phyloP scores from a whole-genome alignment of 1,284 basidiomycete genomes.

The Marasmius fiardii region DNA sequence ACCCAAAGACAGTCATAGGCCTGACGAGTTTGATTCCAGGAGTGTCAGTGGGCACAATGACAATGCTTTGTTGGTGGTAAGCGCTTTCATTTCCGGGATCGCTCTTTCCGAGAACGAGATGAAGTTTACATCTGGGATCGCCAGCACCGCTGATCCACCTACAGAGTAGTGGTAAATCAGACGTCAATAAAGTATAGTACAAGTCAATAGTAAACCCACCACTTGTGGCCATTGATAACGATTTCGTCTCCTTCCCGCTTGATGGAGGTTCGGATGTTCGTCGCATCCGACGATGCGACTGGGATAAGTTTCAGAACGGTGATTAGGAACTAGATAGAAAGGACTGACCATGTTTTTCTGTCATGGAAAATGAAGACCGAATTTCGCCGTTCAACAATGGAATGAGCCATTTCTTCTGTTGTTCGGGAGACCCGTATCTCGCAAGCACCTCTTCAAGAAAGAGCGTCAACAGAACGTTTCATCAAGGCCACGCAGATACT shows the following conservation, averaged over 20 bases:
- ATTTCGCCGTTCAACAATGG: conserved; percentile 92
- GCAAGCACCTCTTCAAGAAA: conserved; percentile 85
- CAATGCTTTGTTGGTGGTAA: conserved; percentile 90
- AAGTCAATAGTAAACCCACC: conserved; percentile 40
- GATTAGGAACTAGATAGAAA: conserved; percentile 6
- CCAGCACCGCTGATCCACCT: conserved; percentile 98
- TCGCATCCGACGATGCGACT: conserved; percentile 96
- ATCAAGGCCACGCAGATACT: conserved; percentile 19
- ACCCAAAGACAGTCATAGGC: conserved; percentile 91
- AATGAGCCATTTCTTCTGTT: conserved; percentile 89
- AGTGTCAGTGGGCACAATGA: conserved; percentile 86
- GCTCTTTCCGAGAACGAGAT: conserved; percentile 93
- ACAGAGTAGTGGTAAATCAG: background rate
- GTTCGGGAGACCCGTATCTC: conserved; percentile 84
- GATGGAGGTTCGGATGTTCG: conserved; percentile 91
- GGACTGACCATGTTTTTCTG: conserved; percentile 78
- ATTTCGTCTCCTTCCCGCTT: conserved; percentile 85
- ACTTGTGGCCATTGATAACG: conserved; percentile 96
- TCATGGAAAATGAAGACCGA: conserved; percentile 94
- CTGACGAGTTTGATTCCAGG: conserved; percentile 89
- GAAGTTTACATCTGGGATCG: conserved; percentile 86
- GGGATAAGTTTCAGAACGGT: conserved; percentile 8
- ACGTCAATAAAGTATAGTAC: no score
- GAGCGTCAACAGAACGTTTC: background rate
- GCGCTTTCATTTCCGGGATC: conserved; percentile 69